Base-by-base conservation (phyloP, 768 basidiomycete species). In the Phaffia australis region DNA sequence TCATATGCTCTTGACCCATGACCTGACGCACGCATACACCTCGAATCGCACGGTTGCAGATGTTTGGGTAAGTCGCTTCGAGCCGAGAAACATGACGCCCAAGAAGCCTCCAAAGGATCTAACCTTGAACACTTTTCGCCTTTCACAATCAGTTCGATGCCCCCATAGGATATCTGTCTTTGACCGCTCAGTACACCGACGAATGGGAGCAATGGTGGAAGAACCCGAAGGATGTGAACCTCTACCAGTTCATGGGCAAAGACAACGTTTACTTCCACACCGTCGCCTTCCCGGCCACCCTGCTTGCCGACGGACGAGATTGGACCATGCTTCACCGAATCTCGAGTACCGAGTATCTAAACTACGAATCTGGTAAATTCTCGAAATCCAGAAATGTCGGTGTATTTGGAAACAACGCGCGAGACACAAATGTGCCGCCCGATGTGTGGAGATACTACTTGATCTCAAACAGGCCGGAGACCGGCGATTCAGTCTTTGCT, bases 171-270 rank as follows among this genome's bases (percentile, higher is more conserved):
- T 99, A 99, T 76, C 85, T 88, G 3, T 95, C 93, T 77, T 97
- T 99, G 70, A 99, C 95, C 1, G 91, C 92, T 61, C 87, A 86
- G 74, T 92, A 93, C 79, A 94, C 89, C 47, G 80, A 87, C 23
- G 87, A 95, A 70, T 99, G 95, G 95, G 84, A 86, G 76, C 81
- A 84, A 75, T 99, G 95, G 95, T 99, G 95, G 95, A 84, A 87
- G 73, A 87, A 93, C 73, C 87, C 87, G 1, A 81, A 89, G 71
- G 81, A 97, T 72, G 92, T 99, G 66, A 81, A 83, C 71, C 79
- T 98, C 60, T 95, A 90, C 79, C 94, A 99, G 77, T 99, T 99
- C 81, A 99, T 99, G 95, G 95, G 95, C 74, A 99, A 99, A 79
- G 94, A 98, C 75, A 97, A 77, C 70, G 90, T 93, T 59, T 97